Evolutionary conservation across 352 stramenopile genomes (phyloP).

Genomic region (Thalassiosira mediterranea): DNA sequence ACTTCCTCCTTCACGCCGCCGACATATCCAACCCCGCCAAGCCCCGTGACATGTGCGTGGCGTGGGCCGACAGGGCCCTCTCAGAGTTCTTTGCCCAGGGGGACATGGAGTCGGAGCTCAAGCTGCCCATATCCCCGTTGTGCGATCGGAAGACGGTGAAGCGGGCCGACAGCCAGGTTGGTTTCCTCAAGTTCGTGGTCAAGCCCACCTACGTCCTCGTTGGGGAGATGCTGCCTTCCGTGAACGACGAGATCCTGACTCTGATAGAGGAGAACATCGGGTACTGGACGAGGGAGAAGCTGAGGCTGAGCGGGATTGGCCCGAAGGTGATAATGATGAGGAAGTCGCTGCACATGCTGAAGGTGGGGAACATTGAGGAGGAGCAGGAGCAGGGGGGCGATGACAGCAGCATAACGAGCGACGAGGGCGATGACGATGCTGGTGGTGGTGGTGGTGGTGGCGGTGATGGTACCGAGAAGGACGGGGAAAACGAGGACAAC

Average conservation of each 20-base stretch:
- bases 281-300: constrained; percentile 44
- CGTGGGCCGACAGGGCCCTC: constrained; percentile 92
- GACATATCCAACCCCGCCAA: constrained; percentile 95
- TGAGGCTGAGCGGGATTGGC: constrained; percentile 6
- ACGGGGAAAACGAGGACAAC: no score
- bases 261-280: constrained; percentile 57
- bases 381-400: no score
- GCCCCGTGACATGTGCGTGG: constrained; percentile 87
- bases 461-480: no score
- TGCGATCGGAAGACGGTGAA: constrained; percentile 91
- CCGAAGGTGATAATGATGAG: neutral
- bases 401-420: no score
- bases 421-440: no score
- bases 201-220: constrained; percentile 72
- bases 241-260: constrained; percentile 42
- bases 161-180: constrained; percentile 91
- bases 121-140: constrained; percentile 88
- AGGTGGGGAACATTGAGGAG: constrained; percentile 1
- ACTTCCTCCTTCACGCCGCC: constrained; percentile 82
- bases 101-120: constrained; percentile 92
- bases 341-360: neutral
- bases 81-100: constrained; percentile 96
- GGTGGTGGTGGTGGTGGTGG: no score
- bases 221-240: constrained; percentile 33
- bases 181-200: constrained; percentile 93